Evolutionary conservation across 2,329 filamentous ascomycete genomes (phyloP), one percentile per base, ranked within the genome.

Genomic region (Talaromyces atroroseus): DNA sequence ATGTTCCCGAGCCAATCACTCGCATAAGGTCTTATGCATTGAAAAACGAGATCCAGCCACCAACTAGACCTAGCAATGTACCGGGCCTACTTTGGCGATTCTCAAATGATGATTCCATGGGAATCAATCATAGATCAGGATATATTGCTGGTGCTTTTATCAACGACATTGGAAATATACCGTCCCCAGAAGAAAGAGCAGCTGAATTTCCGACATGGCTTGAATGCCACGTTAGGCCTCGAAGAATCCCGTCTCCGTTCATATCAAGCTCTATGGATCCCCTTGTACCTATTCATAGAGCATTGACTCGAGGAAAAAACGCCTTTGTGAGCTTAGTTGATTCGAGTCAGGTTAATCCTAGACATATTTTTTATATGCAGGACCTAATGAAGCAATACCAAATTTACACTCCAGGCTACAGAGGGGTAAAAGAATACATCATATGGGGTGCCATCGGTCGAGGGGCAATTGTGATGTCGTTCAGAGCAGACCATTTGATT

Each of bases 11-110:
- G 40, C 8, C 40, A 1, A 24, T 54, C 7, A 21, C 40, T 29
- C 24, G 29, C 16, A 54, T 54, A n/a, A 46, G 52, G 1, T 6
- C 61, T 56, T 4, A 63, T 63, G 0, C 26, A 18, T 8, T 49
- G 2, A 44, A 26, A 34, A 24, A 40, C 7, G n/a, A n/a, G n/a
- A n/a, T 12, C 11, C 14, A 49, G 14, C 40, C 20, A 18, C 34
- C 56, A 24, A 36, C 18, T 20, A 23, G 36, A 20, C 20, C 50
- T 2, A n/a, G 2, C 6, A 20, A 54, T 21, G 58, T 66, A 2
- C 70, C 71, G 10, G 60, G 58, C 0, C n/a, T 74, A 1, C 38
- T 73, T 1, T 74, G 69, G 49, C 60, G 72, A 12, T 74, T 67
- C 60, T 69, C 62, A 1, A 70, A 71, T 24, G 21, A 56, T 1